Conservation (phyloP, 2,329 filamentous ascomycete species). For the Stylonectria norvegica region DNA sequence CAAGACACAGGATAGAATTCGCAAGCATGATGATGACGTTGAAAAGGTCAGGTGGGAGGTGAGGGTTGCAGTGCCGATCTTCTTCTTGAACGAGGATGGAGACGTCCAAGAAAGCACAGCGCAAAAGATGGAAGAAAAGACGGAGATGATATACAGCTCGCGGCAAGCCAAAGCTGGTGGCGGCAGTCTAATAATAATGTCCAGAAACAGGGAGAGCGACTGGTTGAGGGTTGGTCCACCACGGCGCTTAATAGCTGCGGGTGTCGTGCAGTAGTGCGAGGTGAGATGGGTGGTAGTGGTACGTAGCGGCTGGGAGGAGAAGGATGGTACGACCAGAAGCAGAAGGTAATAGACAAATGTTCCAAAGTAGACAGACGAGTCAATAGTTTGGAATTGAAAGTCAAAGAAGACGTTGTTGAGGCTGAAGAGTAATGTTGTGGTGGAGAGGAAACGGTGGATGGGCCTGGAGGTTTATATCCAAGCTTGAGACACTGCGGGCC, state of each 20-base stretch:
- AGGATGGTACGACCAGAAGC: neutral
- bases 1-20: slow-evolving; percentile 33
- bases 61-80: neutral
- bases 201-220: slow-evolving; percentile 18
- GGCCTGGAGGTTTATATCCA: slow-evolving; percentile 18
- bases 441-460: neutral
- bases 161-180: slow-evolving; percentile 17
- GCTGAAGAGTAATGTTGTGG: neutral
- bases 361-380: too few species aligned
- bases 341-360: too few species aligned
- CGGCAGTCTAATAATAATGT: slow-evolving; percentile 30
- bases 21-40: slow-evolving; percentile 29
- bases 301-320: slow-evolving; percentile 1
- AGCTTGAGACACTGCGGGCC: neutral
- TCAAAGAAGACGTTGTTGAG: neutral
- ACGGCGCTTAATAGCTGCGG: slow-evolving; percentile 23
- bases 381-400: neutral
- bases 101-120: slow-evolving; percentile 4
- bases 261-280: slow-evolving; percentile 19
- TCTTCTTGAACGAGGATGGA: slow-evolving; percentile 3
- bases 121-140: slow-evolving; percentile 7
- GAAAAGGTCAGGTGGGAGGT: too few species aligned
- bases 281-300: slow-evolving; percentile 9
- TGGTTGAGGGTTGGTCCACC: slow-evolving; percentile 20
- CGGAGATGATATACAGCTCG: slow-evolving; percentile 15